A percentile compares a stretch with the other conserved stretches of the same genome.
phyloP scores from a whole-genome alignment of 371 early-diverging fungal species.

The Syncephalastrum racemosum region DNA sequence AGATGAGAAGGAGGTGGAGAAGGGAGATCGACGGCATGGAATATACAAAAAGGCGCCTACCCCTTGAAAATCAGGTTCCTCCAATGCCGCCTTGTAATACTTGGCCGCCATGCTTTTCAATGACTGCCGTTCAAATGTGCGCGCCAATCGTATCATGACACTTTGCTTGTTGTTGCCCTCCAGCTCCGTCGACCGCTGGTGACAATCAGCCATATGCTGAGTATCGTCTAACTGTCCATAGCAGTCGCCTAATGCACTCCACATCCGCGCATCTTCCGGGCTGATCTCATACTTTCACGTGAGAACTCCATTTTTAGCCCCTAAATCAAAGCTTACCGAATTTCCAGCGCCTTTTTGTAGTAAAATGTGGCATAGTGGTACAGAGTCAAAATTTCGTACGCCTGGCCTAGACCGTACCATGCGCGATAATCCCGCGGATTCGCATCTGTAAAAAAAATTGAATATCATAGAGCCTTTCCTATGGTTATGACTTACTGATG shows the following conservation, averaged over 20 bases:
- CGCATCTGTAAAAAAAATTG: conserved; percentile 51
- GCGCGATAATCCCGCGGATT: conserved; percentile 87
- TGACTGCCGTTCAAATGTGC: conserved; percentile 56
- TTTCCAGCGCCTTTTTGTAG: conserved; percentile 75
- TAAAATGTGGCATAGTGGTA: conserved; percentile 84
- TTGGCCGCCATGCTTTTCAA: conserved; percentile 52
- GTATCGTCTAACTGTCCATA: conserved; percentile 56
- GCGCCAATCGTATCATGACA: conserved; percentile 57
- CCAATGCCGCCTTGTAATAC: conserved; percentile 56
- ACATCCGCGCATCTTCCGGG: conserved; percentile 80
- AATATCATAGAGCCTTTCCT: neutral
- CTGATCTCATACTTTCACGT: conserved; percentile 20
- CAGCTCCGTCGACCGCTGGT: conserved; percentile 63
- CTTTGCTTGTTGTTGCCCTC: conserved; percentile 44
- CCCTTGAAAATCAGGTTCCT: conserved; percentile 40
- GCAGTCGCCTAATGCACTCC: conserved; percentile 74
- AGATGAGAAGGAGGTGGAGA: too few species aligned
- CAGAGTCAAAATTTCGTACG: conserved; percentile 84
- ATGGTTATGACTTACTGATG: conserved; percentile 44
- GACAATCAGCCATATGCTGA: conserved; percentile 65
- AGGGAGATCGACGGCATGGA: neutral
- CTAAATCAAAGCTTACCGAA: conserved; percentile 40
- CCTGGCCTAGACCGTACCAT: conserved; percentile 93
- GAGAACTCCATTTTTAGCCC: conserved; percentile 3
- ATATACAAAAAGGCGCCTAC: conserved; percentile 19